Base-by-base conservation (phyloP, 108 stramenopile genomes). In the Licmophora abbreviata region DNA sequence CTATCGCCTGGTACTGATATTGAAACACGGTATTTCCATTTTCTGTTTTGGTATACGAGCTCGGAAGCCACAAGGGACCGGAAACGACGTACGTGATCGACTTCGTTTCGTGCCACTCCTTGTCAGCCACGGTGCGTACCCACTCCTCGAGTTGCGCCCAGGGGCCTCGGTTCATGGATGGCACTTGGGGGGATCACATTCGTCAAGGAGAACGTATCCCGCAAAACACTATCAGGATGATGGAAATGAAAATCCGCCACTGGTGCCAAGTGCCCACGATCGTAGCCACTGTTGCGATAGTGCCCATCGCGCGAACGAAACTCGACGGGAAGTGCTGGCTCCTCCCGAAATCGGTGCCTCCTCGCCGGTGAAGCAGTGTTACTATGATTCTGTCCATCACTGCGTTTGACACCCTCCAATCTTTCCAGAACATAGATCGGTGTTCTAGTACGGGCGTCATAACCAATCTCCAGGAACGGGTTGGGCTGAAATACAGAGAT, bases 191-290 rank as follows among this genome's bases (percentile, higher is more conserved):
- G n/a, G 2, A 69, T 73, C 1, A 73, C 62, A 57, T 91, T 91
- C 52, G 65, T 67, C 30, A 91, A 64, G 20, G 49, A 62, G 56
- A 73, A 91, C 17, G 83, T 83, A 59, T 79, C 76, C 15, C 36
- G 23, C 5, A 28, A 25, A 2, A 43, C 54, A 2, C n/a, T 11
- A 21, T 59, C 41, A 20, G 51, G n/a, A n/a, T n/a, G n/a, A n/a
- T n/a, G n/a, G 23, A 35, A 31, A 18, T 29, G 36, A 57, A 77
- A 85, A 48, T 87, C 80, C 0, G 79, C 79, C 15, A 81, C 81
- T 3, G 81, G 78, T 40, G 84, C 82, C 61, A 83, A 44, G 51
- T 91, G 88, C 11, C 90, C 90, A n/a, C 85, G 73, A 66, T 92
- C 90, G 38, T 68, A 92, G 1, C 85, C 90, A 32, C 77, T 76